Percentiles rank a stretch among this genome's conserved stretches.
phyloP scores from a whole-genome alignment of 768 basidiomycete genomes.

The Astraeus odoratus region DNA sequence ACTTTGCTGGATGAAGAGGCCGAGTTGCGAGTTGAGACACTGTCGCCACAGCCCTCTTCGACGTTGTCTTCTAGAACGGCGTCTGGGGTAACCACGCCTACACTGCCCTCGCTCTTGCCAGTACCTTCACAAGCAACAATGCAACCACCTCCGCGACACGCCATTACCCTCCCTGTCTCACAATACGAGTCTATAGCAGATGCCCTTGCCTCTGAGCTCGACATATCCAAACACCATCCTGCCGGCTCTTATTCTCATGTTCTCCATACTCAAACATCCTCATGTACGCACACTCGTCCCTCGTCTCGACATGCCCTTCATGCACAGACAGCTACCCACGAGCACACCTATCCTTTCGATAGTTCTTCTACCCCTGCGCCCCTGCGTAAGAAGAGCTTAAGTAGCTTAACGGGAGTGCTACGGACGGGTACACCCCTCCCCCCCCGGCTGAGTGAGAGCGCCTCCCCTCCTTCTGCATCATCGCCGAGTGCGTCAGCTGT shows the following conservation, averaged over 20 bases:
- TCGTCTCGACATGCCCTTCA: not conserved
- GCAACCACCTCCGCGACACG: not conserved
- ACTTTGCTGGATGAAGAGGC: not conserved
- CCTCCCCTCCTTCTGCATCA: constrained; percentile 12
- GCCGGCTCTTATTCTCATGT: constrained; percentile 8
- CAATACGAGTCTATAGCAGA: constrained; percentile 33
- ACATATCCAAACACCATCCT: not conserved
- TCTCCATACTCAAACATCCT: constrained; percentile 3
- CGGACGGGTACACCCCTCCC: constrained; percentile 10
- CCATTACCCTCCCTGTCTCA: constrained; percentile 22
- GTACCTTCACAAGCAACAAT: constrained; percentile 23
- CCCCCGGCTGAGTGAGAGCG: constrained; percentile 17
- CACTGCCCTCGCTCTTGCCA: constrained; percentile 8
- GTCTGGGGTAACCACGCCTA: not conserved
- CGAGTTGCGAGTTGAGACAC: not conserved
- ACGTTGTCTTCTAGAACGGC: not conserved
- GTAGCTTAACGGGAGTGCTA: constrained; percentile 10
- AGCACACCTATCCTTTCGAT: constrained; percentile 2
- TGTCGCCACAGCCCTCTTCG: not conserved
- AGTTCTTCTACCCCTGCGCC: constrained; percentile 2
- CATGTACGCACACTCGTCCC: not conserved
- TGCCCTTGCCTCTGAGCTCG: constrained; percentile 28
- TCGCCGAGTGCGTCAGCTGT: constrained; percentile 5
- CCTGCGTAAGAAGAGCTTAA: not conserved
- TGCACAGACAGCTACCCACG: not conserved